Conservation (phyloP, 805 yeast species). For the Spathaspora girioi region DNA sequence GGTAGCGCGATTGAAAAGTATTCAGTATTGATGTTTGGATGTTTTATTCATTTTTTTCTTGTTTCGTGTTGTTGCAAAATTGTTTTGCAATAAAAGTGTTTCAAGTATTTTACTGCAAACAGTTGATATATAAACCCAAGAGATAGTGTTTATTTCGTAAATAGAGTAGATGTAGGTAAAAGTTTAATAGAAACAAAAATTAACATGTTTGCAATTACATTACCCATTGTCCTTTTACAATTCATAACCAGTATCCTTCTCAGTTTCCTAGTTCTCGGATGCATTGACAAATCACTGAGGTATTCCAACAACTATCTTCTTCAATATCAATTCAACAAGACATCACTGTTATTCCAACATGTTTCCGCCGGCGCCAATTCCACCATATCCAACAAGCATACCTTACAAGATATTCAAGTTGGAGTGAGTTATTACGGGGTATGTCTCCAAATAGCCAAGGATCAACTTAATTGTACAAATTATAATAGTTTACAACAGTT, state of each 20-base stretch:
- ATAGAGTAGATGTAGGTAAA: no score
- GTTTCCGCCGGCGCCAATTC: neutral
- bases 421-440: conserved; percentile 55
- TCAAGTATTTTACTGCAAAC: neutral
- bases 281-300: conserved; percentile 35
- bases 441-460: conserved; percentile 41
- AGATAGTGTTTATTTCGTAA: no score
- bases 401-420: conserved; percentile 39
- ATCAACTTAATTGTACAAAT: conserved; percentile 33
- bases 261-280: conserved; percentile 55
- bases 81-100: neutral
- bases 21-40: neutral
- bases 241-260: conserved; percentile 49
- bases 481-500: conserved; percentile 23
- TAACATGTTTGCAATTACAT: conserved; percentile 1
- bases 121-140: neutral
- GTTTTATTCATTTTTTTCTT: neutral
- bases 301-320: conserved; percentile 51
- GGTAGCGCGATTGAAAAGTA: neutral
- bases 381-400: conserved; percentile 4
- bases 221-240: conserved; percentile 36
- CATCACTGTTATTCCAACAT: conserved; percentile 23
- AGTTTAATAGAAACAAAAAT: neutral
- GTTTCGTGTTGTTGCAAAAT: neutral
- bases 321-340: conserved; percentile 44